Evolutionary conservation across 768 basidiomycete genomes (phyloP).

Genomic region (Nidula microcarpa): DNA sequence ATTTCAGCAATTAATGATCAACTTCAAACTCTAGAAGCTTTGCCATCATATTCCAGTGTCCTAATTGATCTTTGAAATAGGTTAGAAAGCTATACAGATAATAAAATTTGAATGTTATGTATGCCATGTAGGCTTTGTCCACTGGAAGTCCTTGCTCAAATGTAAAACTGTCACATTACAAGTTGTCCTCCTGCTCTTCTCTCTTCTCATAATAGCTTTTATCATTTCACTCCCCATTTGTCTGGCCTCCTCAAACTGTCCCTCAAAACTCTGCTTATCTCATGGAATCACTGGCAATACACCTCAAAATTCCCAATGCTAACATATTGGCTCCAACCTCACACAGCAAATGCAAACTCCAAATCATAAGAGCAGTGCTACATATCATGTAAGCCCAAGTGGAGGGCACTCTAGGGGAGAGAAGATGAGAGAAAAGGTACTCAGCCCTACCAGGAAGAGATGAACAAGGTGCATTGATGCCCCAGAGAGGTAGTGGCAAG

Average conservation of each 20-base stretch:
- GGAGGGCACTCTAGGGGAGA: constrained; percentile 65
- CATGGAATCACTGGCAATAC: constrained; percentile 76
- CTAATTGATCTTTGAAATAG: no score
- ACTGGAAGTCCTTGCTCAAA: no score
- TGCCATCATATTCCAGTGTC: no score
- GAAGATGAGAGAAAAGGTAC: constrained; percentile 77
- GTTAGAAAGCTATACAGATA: no score
- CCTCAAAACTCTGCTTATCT: constrained; percentile 83
- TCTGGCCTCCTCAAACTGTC: constrained; percentile 82
- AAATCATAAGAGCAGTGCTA: constrained; percentile 86
- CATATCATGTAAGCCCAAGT: constrained; percentile 70
- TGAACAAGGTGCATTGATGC: constrained; percentile 96
- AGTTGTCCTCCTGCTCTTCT: no score
- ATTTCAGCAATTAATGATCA: no score
- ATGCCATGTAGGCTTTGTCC: no score
- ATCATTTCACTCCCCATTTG: constrained; percentile 87
- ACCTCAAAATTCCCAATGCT: constrained; percentile 89
- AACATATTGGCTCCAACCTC: constrained; percentile 96
- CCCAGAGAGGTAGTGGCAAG: constrained; percentile 85
- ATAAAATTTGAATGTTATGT: no score
- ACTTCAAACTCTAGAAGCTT: no score
- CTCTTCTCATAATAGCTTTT: constrained; percentile 73
- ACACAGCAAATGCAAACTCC: constrained; percentile 89
- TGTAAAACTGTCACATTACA: no score
- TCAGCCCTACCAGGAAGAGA: constrained; percentile 98